A percentile compares a stretch with the other conserved stretches of the same genome.
Evolutionary conservation across 306 rosid genomes (phyloP).

Genomic region (Fragaria ananassa): DNA sequence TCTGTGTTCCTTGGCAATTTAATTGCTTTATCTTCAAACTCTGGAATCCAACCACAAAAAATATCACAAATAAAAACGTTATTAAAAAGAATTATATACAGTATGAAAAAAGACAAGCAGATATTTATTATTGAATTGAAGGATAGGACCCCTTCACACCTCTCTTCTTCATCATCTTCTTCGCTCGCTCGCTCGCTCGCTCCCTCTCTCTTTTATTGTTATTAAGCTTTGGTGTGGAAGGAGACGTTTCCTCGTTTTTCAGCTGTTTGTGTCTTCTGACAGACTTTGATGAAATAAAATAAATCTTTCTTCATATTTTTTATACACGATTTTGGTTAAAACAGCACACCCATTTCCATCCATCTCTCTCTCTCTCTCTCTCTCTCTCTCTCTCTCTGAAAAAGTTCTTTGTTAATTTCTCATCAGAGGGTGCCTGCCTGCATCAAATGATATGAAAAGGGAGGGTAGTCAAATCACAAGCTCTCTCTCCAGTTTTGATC

Average conservation of each 20-base stretch:
- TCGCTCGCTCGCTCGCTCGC: neutral
- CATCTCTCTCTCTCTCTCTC: constrained; percentile 8
- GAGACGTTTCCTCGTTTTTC: constrained; percentile 87
- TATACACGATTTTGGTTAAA: constrained; percentile 16
- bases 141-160: constrained; percentile 45
- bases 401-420: constrained; percentile 39
- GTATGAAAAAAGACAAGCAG: constrained; percentile 91
- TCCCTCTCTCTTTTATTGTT: neutral
- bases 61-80: constrained; percentile 36
- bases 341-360: constrained; percentile 21
- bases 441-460: constrained; percentile 58
- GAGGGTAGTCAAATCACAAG: constrained; percentile 63
- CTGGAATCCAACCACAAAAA: constrained; percentile 80
- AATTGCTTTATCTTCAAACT: constrained; percentile 85
- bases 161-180: constrained; percentile 41
- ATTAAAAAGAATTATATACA: neutral
- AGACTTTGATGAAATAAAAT: constrained; percentile 29
- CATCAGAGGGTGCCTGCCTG: constrained; percentile 44
- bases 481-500: constrained; percentile 52
- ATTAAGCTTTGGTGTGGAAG: constrained; percentile 59
- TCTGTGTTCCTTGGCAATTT: constrained; percentile 55
- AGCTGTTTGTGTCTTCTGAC: constrained; percentile 60
- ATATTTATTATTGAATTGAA: constrained; percentile 68
- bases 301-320: constrained; percentile 18
- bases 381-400: constrained; percentile 16